Base-by-base conservation (phyloP, 164 flowering plant species). In the Buxus sempervirens region DNA sequence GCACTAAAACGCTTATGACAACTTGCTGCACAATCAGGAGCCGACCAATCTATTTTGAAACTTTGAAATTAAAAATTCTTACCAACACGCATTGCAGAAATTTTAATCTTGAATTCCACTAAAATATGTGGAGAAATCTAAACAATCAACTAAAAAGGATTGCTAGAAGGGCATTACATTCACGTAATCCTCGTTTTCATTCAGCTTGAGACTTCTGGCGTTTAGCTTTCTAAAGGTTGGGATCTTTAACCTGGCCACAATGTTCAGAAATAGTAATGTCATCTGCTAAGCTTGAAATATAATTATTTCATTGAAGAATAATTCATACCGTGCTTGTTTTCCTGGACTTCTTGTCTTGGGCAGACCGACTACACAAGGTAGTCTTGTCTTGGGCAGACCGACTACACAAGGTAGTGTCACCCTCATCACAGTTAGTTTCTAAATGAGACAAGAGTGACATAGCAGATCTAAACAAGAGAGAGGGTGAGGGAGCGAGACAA, bases 311-410 rank as follows among this genome's bases (percentile, higher is more conserved):
- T n/a, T n/a, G n/a, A n/a, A n/a, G n/a, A n/a, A n/a, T n/a, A n/a
- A n/a, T n/a, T n/a, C 77, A 53, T 84, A 90, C 97, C 84, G 72
- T 83, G 96, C 96, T 94, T 51, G 95, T 75, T 79, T 86, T 94
- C 76, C 95, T 76, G 27, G 69, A 64, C 0, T 86, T 81, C 74
- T 88, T 90, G 49, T 90, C 93, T 72, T 86, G 90, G n/a, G 38
- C 7, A 32, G 38, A 32, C 7, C 38, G 38, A 32, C 38, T 32
- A 18, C 81, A 80, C 21, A 76, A 67, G 54, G 77, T 67, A 7
- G 64, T 62, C n/a, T n/a, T n/a, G n/a, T n/a, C n/a, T n/a, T n/a
- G n/a, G n/a, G 84, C 67, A 60, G 85, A 73, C 78, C 80, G 70
- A 66, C 89, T 83, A 65, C 81, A 80, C 21, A 76, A 67, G 54